Conservation (phyloP, 495 filamentous ascomycete species). For the Penicillium malachiteum region DNA sequence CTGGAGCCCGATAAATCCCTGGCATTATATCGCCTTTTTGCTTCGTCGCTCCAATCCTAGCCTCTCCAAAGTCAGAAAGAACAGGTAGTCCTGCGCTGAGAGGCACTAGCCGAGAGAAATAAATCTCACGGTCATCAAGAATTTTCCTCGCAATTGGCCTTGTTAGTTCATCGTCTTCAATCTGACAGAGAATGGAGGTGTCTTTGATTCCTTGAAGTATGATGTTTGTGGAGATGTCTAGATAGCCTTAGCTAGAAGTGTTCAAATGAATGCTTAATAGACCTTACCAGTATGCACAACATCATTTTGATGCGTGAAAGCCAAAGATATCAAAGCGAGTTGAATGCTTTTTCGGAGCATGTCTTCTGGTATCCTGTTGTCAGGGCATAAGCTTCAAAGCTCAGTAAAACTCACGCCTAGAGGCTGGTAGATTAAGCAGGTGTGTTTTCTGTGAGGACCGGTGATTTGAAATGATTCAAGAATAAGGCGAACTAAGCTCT, state of each 20-base stretch:
- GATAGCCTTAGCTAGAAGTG: conserved; percentile 5
- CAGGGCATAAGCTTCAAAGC: conserved; percentile 26
- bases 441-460: conserved; percentile 3
- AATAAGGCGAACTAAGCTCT: not conserved
- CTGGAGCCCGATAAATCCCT: conserved; percentile 37
- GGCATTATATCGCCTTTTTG: conserved; percentile 23
- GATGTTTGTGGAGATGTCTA: conserved; percentile 28
- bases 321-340: conserved; percentile 30
- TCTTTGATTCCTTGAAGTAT: conserved; percentile 24
- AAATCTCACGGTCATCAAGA: conserved; percentile 21
- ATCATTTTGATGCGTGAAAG: conserved; percentile 33
- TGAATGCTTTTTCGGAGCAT: conserved; percentile 32
- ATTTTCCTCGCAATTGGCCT: conserved; percentile 26
- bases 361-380: conserved; percentile 27
- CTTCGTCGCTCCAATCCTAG: conserved; percentile 16
- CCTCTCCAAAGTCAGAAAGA: conserved; percentile 30
- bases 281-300: conserved; percentile 35
- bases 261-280: not conserved
- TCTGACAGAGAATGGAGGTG: conserved; percentile 14
- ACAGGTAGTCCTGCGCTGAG: conserved; percentile 6
- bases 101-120: conserved; percentile 25
- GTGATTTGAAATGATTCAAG: not conserved
- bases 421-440: conserved; percentile 34
- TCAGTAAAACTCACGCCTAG: conserved; percentile 40
- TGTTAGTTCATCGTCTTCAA: conserved; percentile 25